These are phyloP conservation scores for Thozetella sp. DNA, from an alignment of 495 filamentous ascomycete species.

Conservation along the genomic window DNA sequence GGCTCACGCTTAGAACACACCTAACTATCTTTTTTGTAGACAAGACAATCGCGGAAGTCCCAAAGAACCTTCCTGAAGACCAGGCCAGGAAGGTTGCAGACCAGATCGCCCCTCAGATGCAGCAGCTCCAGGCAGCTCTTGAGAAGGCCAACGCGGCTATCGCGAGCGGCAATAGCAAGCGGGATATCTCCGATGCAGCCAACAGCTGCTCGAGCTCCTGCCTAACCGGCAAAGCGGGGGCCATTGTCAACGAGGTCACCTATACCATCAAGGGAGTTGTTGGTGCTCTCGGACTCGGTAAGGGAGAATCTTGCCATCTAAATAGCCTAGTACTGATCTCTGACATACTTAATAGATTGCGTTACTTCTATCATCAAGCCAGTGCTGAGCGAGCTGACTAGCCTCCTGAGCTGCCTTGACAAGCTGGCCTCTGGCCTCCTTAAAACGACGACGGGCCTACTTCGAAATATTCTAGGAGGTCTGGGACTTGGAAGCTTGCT, in stretches of 20 bases:
- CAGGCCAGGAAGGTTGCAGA: neutral
- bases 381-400: neutral
- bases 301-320: neutral
- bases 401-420: neutral
- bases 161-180: neutral
- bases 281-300: neutral
- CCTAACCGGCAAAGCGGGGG: neutral
- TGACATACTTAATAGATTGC: neutral
- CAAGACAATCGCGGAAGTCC: neutral
- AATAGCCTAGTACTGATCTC: neutral
- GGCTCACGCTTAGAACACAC: neutral
- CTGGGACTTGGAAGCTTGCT: constrained; percentile 1
- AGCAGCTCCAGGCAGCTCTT: neutral
- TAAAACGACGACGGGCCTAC: neutral
- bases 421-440: neutral
- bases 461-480: neutral
- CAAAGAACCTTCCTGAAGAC: neutral
- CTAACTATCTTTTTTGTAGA: neutral
- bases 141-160: neutral
- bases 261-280: neutral
- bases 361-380: neutral
- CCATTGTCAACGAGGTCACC: neutral
- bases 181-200: neutral
- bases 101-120: neutral
- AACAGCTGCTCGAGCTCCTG: neutral